Base-by-base conservation (phyloP, 345 rosid genomes). In the Cardamine chenopodiifolia region DNA sequence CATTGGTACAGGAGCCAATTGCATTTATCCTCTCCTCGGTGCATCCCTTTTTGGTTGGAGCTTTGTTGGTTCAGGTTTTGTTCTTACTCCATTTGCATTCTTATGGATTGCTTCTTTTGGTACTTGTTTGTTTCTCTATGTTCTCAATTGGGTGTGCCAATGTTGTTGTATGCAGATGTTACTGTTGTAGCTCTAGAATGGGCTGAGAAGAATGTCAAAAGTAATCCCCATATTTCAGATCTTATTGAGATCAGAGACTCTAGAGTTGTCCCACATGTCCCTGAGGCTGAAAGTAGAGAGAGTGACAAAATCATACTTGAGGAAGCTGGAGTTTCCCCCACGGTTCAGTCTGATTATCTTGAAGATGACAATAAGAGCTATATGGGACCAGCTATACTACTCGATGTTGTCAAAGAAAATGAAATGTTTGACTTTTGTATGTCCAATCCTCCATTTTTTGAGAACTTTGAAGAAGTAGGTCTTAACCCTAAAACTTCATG, bases 391-490 rank as follows among this genome's bases (percentile, higher is more conserved):
- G 74, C 90, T 20, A 32, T 90, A 67, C 93, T 92, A 77, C 49
- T 81, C 31, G 90, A 86, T 65, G 90, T 89, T 69, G 90, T 90
- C 48, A 84, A 50, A 66, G 88, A 90, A 31, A 85, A 78, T 4
- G 97, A 95, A 87, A 85, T 78, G 20, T 95, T 90, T 42, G 98
- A 92, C 71, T 95, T 95, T 78, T 92, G 98, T 88, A 89, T 92
- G 96, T 90, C 87, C 66, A 92, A 95, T 79, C 99, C 99, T 84
- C 99, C 99, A 2, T 95, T 92, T 84, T 95, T 95, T 23, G 89
- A 88, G 76, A 82, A 82, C 61, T 82, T 88, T 76, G 93, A 86
- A 73, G 92, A 88, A 81, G 83, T 92, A 60, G 97, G 98, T 32
- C 85, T 90, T 44, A 95, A 95, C 70, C 99, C 99, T 7, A 90